These are phyloP conservation scores for Alternaria brassicicola DNA, from an alignment of 2,329 filamentous ascomycete genomes.

Conservation along the genomic window DNA sequence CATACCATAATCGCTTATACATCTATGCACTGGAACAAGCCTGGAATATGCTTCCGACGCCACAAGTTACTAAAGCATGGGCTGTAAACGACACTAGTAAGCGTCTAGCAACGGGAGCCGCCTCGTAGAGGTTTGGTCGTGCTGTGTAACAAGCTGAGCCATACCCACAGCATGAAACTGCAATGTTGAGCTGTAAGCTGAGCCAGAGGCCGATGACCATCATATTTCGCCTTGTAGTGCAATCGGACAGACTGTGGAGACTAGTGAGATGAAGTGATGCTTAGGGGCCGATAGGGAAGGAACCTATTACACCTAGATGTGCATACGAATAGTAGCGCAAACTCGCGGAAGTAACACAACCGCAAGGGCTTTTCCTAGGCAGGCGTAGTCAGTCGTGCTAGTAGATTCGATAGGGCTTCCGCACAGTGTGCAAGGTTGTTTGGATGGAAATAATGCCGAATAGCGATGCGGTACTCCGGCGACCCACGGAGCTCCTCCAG, in stretches of 20 bases:
- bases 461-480: slow-evolving; percentile 6
- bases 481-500: slow-evolving; percentile 7
- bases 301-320: slow-evolving; percentile 23
- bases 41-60: slow-evolving; percentile 18
- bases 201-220: slow-evolving; percentile 1
- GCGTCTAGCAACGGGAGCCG: slow-evolving; percentile 24
- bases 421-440: slow-evolving; percentile 1
- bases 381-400: neutral
- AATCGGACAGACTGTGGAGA: slow-evolving; percentile 1
- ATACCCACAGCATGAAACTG: slow-evolving; percentile 4
- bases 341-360: neutral
- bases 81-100: slow-evolving; percentile 26
- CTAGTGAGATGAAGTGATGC: slow-evolving; percentile 13
- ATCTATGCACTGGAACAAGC: slow-evolving; percentile 9
- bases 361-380: neutral
- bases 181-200: slow-evolving; percentile 10
- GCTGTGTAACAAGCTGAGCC: slow-evolving; percentile 4
- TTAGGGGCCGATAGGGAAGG: slow-evolving; percentile 10
- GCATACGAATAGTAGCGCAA: slow-evolving; percentile 10
- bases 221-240: slow-evolving; percentile 2
- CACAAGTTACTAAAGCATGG: slow-evolving; percentile 23
- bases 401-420: neutral
- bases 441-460: slow-evolving; percentile 14
- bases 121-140: slow-evolving; percentile 7
- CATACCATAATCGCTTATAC: neutral